Evolutionary conservation across 129 eudicot genomes (phyloP).

Genomic region (Pulicaria dysenterica): DNA sequence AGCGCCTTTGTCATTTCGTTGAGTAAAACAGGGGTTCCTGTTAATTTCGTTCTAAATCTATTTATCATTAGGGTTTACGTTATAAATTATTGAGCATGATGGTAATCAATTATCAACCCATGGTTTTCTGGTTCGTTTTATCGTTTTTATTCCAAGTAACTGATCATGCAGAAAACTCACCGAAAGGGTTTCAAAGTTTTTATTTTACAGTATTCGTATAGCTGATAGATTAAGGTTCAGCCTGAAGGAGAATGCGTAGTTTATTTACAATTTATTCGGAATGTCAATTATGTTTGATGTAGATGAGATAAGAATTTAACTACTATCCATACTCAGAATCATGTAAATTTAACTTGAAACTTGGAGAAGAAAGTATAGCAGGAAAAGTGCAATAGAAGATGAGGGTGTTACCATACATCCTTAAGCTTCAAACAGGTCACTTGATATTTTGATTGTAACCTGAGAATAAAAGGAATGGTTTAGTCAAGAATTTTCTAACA

Average conservation of each 20-base stretch:
- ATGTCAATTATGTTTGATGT: too few species aligned
- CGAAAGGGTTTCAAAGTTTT: neutral
- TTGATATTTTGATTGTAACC: too few species aligned
- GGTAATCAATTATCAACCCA: neutral
- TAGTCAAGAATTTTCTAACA: neutral
- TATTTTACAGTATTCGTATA: neutral
- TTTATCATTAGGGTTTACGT: neutral
- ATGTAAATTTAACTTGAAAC: constrained; percentile 7
- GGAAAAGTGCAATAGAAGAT: neutral
- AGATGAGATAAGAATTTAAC: neutral
- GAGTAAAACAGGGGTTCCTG: neutral
- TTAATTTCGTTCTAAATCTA: neutral
- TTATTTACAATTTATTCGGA: neutral
- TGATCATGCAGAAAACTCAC: neutral
- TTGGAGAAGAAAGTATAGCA: neutral
- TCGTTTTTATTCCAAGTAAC: neutral
- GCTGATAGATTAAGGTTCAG: constrained; percentile 6
- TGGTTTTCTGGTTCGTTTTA: too few species aligned
- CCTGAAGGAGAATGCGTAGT: neutral
- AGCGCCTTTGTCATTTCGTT: too few species aligned
- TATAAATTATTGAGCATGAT: neutral
- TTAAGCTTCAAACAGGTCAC: neutral
- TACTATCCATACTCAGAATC: neutral
- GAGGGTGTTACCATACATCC: neutral
- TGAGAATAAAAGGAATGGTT: too few species aligned